Conservation (phyloP, 2,329 filamentous ascomycete genomes). For the Epichloe gansuensis region DNA sequence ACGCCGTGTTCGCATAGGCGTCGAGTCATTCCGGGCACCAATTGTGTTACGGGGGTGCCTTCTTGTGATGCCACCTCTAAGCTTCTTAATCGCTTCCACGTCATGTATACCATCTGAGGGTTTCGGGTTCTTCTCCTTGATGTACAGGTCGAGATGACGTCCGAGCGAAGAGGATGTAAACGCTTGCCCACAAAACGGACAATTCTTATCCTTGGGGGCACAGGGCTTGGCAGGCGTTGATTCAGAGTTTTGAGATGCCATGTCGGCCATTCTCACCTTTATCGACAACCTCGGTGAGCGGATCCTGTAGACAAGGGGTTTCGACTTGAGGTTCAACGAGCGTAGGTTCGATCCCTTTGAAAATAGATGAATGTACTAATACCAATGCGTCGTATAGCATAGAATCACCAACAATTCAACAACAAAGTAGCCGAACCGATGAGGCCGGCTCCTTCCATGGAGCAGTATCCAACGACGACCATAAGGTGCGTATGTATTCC, state of each 20-base stretch:
- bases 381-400: neutral
- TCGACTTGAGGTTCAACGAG: conserved; percentile 2
- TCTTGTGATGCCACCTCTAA: conserved; percentile 75
- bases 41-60: conserved; percentile 62
- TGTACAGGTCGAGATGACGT: conserved; percentile 85
- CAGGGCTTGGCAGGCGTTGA: conserved; percentile 23
- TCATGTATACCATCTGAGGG: conserved; percentile 76
- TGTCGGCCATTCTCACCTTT: conserved; percentile 18
- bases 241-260: conserved; percentile 22
- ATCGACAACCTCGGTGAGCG: neutral
- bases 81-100: conserved; percentile 74
- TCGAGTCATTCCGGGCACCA: conserved; percentile 45
- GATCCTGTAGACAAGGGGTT: neutral
- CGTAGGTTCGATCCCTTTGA: neutral
- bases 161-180: conserved; percentile 93
- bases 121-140: conserved; percentile 87
- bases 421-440: neutral
- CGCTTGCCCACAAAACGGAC: conserved; percentile 74
- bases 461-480: conserved; percentile 1
- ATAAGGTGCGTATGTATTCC: conserved; percentile 1
- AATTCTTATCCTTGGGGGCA: conserved; percentile 71
- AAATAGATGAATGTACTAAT: neutral
- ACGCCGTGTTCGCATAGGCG: conserved; percentile 39
- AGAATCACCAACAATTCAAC: conserved; percentile 1
- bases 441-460: conserved; percentile 5